Percentiles rank a stretch among this genome's conserved stretches.
These are phyloP conservation scores for Neofusicoccum umdonicola DNA, from an alignment of 2,329 filamentous ascomycete species.

Conservation along the genomic window DNA sequence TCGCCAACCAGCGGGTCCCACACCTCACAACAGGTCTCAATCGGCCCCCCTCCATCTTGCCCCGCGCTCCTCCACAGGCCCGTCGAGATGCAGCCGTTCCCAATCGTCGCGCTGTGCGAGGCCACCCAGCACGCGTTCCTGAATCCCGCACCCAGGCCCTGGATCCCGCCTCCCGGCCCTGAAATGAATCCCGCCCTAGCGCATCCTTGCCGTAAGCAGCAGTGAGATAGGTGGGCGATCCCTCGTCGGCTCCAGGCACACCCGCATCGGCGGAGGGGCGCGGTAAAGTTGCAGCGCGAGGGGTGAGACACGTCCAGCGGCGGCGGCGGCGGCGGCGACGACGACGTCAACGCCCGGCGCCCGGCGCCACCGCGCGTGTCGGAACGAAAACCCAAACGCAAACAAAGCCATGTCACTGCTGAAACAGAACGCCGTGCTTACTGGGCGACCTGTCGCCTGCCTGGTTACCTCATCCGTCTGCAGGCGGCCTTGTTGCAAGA, in stretches of 20 bases:
- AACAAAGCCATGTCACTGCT: neutral
- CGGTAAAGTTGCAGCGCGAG: no score
- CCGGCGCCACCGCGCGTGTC: neutral
- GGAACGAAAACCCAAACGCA: constrained; percentile 2
- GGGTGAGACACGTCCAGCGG: neutral
- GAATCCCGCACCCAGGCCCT: neutral
- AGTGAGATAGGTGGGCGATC: neutral
- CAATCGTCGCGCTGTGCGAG: neutral
- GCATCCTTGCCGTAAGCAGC: neutral
- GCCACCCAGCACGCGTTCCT: neutral
- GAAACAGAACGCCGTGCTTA: neutral
- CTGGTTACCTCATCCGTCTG: neutral
- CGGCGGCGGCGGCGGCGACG: neutral
- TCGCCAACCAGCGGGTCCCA: neutral
- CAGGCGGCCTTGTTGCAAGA: neutral
- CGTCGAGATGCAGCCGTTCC: neutral
- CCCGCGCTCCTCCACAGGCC: neutral
- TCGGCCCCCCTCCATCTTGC: neutral
- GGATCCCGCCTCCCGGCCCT: neutral
- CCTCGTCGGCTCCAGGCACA: neutral
- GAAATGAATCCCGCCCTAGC: no score
- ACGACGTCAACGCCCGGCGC: neutral
- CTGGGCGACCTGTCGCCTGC: neutral
- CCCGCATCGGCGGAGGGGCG: neutral
- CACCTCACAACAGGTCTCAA: neutral